Conservation (phyloP, 2,329 filamentous ascomycete genomes). For the Hymenoscyphus scutula region DNA sequence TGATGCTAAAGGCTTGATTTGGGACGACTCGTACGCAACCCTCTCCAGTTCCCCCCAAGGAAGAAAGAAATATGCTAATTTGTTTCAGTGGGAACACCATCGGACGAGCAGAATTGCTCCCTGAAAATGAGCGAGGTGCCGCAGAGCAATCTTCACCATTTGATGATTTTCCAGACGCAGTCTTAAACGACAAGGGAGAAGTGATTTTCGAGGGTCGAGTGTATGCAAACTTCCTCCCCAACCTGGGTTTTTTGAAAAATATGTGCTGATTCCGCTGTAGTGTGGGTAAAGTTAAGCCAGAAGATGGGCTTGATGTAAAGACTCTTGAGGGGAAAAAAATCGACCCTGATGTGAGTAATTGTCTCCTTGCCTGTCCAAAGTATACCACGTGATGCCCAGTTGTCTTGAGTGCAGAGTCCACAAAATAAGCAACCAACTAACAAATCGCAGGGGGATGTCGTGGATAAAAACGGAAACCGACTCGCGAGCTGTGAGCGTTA, state of each 20-base stretch:
- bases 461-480: conserved; percentile 68
- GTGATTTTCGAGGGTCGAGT: conserved; percentile 52
- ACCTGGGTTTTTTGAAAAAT: too few relatives aligned
- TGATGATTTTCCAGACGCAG: conserved; percentile 55
- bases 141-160: conserved; percentile 50
- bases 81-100: conserved; percentile 67
- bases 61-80: too few relatives aligned
- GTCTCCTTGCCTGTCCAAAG: too few relatives aligned
- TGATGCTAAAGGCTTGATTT: conserved; percentile 68
- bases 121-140: conserved; percentile 49
- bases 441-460: conserved; percentile 59
- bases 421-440: too few relatives aligned
- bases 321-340: conserved; percentile 65
- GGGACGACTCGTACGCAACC: conserved; percentile 69
- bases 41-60: too few relatives aligned
- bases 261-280: too few relatives aligned
- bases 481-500: conserved; percentile 39
- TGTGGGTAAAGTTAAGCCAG: conserved; percentile 59
- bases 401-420: too few relatives aligned
- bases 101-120: conserved; percentile 64
- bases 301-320: conserved; percentile 62
- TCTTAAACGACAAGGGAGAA: conserved; percentile 52
- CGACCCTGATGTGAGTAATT: conserved; percentile 58
- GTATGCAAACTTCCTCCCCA: too few relatives aligned
- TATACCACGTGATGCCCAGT: too few relatives aligned